Base-by-base conservation (phyloP, 129 eudicot genomes). In the Chrysanthemum seticuspe region DNA sequence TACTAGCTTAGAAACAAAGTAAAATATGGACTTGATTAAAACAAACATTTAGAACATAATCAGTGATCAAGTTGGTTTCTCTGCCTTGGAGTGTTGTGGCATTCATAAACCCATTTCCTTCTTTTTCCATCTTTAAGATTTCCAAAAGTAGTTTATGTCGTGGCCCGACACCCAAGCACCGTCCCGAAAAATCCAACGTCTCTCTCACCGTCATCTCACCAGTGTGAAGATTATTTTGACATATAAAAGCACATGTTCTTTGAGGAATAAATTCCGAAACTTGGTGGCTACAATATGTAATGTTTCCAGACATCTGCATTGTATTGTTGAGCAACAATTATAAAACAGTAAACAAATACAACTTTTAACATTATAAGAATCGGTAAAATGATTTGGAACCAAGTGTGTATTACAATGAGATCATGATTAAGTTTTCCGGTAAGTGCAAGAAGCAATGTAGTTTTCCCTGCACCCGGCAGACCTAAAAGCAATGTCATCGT, bases 131-230 rank as follows among this genome's bases (percentile, higher is more conserved):
- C 59, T 74, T 82, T 29, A 77, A 78, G 10, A 78, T 47, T 44
- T 82, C 79, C 0, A 36, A 63, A 69, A 83, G 70, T 73, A 74
- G 2, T 70, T 83, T 76, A 50, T 74, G 70, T 59, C 83, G 72
- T 50, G 75, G 40, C 5, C 88, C 85, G 52, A 84, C 79, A 18
- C 88, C 88, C 57, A 80, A 81, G 18, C 85, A 84, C 34, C 88
- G 79, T 49, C 83, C 81, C 0, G 88, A 84, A 74, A 84, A 84
- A 13, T 81, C 79, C 5, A 84, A 36, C 62, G 85, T 84, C 67
- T 84, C 88, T 62, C 88, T 68, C 31, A 84, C 88, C 1, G 88
- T 84, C 81, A 84, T 11, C 71, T 84, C 88, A 10, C 88, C 88
- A 0, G 77, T 77, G 45, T 84, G 88, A 58, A 84, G 76, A 64